Evolutionary conservation across 441 rosid genomes (phyloP).

Genomic region (California macrophylla): DNA sequence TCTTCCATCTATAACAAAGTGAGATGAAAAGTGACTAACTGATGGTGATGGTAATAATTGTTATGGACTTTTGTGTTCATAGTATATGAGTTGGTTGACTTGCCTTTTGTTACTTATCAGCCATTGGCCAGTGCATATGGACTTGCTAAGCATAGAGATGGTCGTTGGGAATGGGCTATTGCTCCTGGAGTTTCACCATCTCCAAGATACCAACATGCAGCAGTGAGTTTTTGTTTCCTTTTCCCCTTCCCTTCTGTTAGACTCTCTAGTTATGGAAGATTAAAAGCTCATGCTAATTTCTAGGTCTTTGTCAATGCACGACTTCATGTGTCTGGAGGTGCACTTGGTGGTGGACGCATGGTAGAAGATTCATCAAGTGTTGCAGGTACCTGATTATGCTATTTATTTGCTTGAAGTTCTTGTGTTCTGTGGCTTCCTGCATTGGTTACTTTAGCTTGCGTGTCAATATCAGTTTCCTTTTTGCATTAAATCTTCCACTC

Average conservation of each 20-base stretch:
- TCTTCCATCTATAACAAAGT: not conserved
- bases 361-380: slow-evolving; percentile 97
- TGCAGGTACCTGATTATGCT: slow-evolving; percentile 52
- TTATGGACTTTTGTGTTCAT: not conserved
- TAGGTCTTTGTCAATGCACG: slow-evolving; percentile 97
- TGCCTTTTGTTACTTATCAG: slow-evolving; percentile 33
- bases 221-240: slow-evolving; percentile 45
- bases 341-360: slow-evolving; percentile 99
- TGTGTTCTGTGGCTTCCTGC: not conserved
- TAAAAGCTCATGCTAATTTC: slow-evolving; percentile 13
- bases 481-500: not conserved
- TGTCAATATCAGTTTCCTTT: not conserved
- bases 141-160: slow-evolving; percentile 97
- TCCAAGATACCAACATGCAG: slow-evolving; percentile 98
- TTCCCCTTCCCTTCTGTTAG: not conserved
- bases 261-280: slow-evolving; percentile 10
- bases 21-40: not conserved
- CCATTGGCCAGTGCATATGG: slow-evolving; percentile 95
- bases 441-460: not conserved
- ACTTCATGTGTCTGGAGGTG: slow-evolving; percentile 98
- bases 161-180: slow-evolving; percentile 99
- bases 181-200: slow-evolving; percentile 99
- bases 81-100: not conserved
- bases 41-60: not conserved
- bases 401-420: slow-evolving; percentile 12